Evolutionary conservation across 257 asterid species (phyloP).

Genomic region (Hygrophila difformis): DNA sequence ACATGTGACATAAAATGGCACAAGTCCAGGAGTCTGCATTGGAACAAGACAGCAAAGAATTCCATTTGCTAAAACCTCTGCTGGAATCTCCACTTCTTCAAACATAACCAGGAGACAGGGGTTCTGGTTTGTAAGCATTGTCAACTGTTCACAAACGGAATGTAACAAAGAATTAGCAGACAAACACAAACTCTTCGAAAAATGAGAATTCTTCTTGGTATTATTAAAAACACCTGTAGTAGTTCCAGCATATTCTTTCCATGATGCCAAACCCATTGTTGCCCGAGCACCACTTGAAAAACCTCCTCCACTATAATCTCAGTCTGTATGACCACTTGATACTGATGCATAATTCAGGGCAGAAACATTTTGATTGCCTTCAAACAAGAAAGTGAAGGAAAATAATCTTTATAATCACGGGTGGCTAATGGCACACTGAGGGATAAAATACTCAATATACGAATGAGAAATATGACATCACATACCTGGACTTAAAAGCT

Average conservation of each 20-base stretch:
- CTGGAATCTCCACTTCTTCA: constrained; percentile 79
- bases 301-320: constrained; percentile 27
- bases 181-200: constrained; percentile 3
- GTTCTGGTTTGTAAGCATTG: constrained; percentile 35
- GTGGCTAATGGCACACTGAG: constrained; percentile 2
- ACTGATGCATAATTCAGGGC: constrained; percentile 30
- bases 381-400: not conserved
- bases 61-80: constrained; percentile 55
- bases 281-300: constrained; percentile 30
- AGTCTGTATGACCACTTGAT: constrained; percentile 25
- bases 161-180: constrained; percentile 7
- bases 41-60: constrained; percentile 69
- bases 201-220: constrained; percentile 9
- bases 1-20: constrained; percentile 70
- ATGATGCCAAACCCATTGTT: constrained; percentile 36
- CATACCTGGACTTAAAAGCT: constrained; percentile 42
- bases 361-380: constrained; percentile 37
- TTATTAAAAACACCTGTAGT: constrained; percentile 35
- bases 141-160: constrained; percentile 43
- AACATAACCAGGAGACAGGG: constrained; percentile 56
- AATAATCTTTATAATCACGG: not conserved
- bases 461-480: constrained; percentile 18
- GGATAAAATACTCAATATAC: constrained; percentile 15
- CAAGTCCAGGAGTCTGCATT: constrained; percentile 49
- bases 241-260: constrained; percentile 45